Percentiles rank a stretch among this genome's conserved stretches.
These are phyloP conservation scores for Tolypocladium tropicale DNA, from an alignment of 2,329 filamentous ascomycete species.

Conservation along the genomic window DNA sequence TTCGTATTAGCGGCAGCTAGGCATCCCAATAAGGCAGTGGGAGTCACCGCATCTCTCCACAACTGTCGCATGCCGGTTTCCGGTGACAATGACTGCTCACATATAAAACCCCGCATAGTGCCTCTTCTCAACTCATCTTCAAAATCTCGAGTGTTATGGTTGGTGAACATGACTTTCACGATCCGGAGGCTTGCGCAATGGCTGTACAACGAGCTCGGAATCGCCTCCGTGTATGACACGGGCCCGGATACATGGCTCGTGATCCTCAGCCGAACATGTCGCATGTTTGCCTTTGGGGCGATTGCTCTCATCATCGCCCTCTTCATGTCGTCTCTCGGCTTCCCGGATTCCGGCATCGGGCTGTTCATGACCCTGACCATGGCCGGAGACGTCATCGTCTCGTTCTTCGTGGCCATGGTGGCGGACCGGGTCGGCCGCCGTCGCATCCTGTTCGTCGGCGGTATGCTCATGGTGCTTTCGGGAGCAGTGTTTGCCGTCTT, in stretches of 20 bases:
- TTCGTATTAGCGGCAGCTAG: no score
- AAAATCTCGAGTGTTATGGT: background rate
- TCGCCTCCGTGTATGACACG: slow-evolving; percentile 33
- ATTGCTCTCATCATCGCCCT: slow-evolving; percentile 51
- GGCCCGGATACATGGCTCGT: slow-evolving; percentile 42
- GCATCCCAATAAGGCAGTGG: background rate
- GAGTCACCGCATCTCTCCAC: no score
- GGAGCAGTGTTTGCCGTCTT: slow-evolving; percentile 42
- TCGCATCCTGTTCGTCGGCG: slow-evolving; percentile 41
- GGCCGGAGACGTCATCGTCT: slow-evolving; percentile 48
- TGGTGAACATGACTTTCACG: background rate
- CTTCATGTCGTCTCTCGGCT: slow-evolving; percentile 45
- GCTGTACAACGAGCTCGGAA: slow-evolving; percentile 35
- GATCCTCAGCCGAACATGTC: slow-evolving; percentile 39
- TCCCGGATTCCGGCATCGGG: slow-evolving; percentile 49
- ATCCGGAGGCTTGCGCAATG: slow-evolving; percentile 5
- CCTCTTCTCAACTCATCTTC: background rate
- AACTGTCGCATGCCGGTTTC: no score
- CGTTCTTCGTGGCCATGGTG: slow-evolving; percentile 45
- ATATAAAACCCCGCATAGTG: background rate
- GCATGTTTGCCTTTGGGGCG: slow-evolving; percentile 55
- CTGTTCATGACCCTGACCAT: slow-evolving; percentile 57
- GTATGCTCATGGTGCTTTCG: slow-evolving; percentile 45
- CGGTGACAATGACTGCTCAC: background rate
- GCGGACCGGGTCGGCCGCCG: slow-evolving; percentile 49